These are phyloP conservation scores for Citrus mangshanensis DNA, from an alignment of 345 rosid species.

Conservation along the genomic window DNA sequence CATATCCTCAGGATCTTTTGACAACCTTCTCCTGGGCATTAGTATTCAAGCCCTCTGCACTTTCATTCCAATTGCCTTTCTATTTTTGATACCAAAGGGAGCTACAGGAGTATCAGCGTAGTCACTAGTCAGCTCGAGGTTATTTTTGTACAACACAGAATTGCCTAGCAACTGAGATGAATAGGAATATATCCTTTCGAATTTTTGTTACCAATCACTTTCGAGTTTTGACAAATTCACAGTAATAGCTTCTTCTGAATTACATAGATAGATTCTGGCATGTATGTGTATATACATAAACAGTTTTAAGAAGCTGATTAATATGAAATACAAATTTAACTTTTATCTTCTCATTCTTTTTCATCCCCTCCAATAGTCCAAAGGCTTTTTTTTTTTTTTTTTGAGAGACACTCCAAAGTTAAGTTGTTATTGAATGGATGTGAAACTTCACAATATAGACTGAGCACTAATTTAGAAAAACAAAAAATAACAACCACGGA, in stretches of 20 bases:
- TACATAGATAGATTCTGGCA: background rate
- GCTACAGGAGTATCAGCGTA: slow-evolving; percentile 75
- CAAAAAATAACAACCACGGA: background rate
- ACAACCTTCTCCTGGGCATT: slow-evolving; percentile 70
- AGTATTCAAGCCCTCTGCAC: slow-evolving; percentile 73
- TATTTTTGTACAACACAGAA: background rate
- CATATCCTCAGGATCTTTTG: slow-evolving; percentile 83
- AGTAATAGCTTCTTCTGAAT: background rate
- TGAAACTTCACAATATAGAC: background rate
- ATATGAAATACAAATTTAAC: background rate
- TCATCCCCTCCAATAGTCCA: too few relatives aligned
- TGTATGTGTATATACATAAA: too few relatives aligned
- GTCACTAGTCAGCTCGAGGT: slow-evolving; percentile 11
- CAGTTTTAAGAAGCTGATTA: background rate
- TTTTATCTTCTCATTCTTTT: background rate
- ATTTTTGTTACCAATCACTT: background rate
- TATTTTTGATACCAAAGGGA: slow-evolving; percentile 83
- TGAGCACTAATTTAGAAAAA: background rate
- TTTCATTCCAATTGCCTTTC: slow-evolving; percentile 62
- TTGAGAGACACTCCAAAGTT: too few relatives aligned
- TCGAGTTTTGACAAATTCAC: background rate
- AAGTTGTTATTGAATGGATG: background rate
- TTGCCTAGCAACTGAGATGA: background rate
- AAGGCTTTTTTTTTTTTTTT: too few relatives aligned
- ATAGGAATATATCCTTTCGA: background rate